These are phyloP conservation scores for Camelina laxa DNA, from an alignment of 345 rosid species.

Conservation along the genomic window DNA sequence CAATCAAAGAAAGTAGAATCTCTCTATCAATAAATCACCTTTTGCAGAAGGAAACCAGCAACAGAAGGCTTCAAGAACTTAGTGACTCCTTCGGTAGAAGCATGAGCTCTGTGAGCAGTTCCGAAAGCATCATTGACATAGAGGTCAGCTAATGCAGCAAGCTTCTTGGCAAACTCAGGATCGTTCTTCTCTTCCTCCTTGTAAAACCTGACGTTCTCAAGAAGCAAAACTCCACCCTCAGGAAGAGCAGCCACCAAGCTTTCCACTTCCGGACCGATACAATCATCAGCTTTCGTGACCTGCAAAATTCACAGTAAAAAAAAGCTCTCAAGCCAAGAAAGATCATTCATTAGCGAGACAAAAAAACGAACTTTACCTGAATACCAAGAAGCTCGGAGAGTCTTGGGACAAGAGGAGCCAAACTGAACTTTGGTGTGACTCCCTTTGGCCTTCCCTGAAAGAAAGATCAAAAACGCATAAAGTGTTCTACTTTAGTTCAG, in stretches of 20 bases:
- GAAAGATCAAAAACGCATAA: slow-evolving; percentile 33
- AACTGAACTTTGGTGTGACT: slow-evolving; percentile 89
- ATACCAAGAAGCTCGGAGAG: slow-evolving; percentile 85
- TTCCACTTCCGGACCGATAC: slow-evolving; percentile 80
- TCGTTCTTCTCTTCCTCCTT: slow-evolving; percentile 98
- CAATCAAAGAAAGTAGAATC: not conserved
- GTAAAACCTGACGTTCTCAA: slow-evolving; percentile 90
- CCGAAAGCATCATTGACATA: slow-evolving; percentile 96
- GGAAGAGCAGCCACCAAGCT: slow-evolving; percentile 69
- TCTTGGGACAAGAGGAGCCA: slow-evolving; percentile 93
- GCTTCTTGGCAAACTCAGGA: slow-evolving; percentile 92
- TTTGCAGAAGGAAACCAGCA: slow-evolving; percentile 96
- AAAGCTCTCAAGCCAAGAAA: not conserved
- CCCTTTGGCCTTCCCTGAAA: slow-evolving; percentile 98
- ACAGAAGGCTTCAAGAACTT: slow-evolving; percentile 89
- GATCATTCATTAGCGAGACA: not conserved
- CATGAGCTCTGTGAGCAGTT: slow-evolving; percentile 93
- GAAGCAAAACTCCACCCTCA: slow-evolving; percentile 79
- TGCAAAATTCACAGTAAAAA: slow-evolving; percentile 16
- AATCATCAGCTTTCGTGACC: slow-evolving; percentile 88
- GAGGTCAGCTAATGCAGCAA: slow-evolving; percentile 83
- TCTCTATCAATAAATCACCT: slow-evolving; percentile 47
- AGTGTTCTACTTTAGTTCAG: not conserved
- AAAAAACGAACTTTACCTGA: slow-evolving; percentile 38
- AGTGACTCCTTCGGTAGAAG: slow-evolving; percentile 91